Percentiles rank a stretch among this genome's conserved stretches.
Evolutionary conservation across 441 rosid genomes (phyloP).

Genomic region (Pelargonium australe): DNA sequence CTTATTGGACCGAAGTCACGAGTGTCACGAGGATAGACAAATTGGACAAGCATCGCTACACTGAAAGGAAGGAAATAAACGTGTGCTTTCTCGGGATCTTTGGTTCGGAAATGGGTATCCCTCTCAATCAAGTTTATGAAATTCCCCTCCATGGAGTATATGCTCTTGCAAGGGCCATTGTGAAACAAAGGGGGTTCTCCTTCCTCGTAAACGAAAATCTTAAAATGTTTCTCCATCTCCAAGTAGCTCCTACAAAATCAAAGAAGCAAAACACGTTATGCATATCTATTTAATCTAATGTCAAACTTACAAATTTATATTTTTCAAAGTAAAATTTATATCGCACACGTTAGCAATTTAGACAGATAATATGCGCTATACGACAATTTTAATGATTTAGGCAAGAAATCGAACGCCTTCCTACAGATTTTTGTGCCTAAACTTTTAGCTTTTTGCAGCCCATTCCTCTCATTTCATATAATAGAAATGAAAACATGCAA

Average conservation of each 20-base stretch:
- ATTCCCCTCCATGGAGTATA: conserved; percentile 84
- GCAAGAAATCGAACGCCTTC: no score
- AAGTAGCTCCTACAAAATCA: conserved; percentile 56
- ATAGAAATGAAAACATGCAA: no score
- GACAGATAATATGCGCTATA: no score
- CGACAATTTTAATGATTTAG: no score
- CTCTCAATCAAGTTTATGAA: conserved; percentile 63
- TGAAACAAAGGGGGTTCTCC: conserved; percentile 88
- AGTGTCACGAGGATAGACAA: conserved; percentile 53
- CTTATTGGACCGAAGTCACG: conserved; percentile 57
- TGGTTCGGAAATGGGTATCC: conserved; percentile 40
- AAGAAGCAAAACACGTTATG: neutral
- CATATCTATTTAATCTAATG: no score
- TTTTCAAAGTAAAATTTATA: no score
- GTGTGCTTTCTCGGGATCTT: conserved; percentile 64
- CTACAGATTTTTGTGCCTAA: no score
- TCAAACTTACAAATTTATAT: no score
- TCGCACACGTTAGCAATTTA: no score
- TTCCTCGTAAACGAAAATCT: conserved; percentile 71
- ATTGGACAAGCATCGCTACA: conserved; percentile 69
- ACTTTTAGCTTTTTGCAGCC: no score
- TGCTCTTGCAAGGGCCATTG: conserved; percentile 89
- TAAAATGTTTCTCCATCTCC: conserved; percentile 81
- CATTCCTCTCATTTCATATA: no score
- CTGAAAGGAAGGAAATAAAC: conserved; percentile 72